These are phyloP conservation scores for Arabis alpina DNA, from an alignment of 345 rosid genomes.

Conservation along the genomic window DNA sequence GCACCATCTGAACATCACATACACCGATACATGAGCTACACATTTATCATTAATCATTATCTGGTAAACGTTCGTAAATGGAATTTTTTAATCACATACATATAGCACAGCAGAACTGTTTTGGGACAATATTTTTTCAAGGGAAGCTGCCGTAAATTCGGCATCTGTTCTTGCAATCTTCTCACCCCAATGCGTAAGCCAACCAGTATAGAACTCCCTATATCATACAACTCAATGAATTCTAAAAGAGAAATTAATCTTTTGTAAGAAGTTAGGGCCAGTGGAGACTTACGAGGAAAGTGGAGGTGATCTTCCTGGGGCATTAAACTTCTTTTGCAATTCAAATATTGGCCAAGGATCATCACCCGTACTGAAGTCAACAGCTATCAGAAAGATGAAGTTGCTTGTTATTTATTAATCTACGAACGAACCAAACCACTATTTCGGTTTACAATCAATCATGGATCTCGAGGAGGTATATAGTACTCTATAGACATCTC, in stretches of 20 bases:
- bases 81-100: conserved; percentile 51
- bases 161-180: conserved; percentile 70
- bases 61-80: background rate
- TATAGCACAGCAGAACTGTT: conserved; percentile 96
- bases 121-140: conserved; percentile 71
- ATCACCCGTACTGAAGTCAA: conserved; percentile 83
- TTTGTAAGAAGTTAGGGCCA: background rate
- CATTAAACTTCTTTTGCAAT: conserved; percentile 84
- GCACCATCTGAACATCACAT: conserved; percentile 77
- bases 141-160: conserved; percentile 65
- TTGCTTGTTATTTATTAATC: conserved; percentile 10
- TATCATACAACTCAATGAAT: conserved; percentile 24
- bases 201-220: conserved; percentile 97
- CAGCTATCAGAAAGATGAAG: conserved; percentile 57
- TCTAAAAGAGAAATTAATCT: background rate
- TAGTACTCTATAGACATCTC: conserved; percentile 2
- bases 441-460: conserved; percentile 2
- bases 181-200: conserved; percentile 99
- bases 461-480: conserved; percentile 19
- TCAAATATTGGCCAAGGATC: conserved; percentile 87
- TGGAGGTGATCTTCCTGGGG: conserved; percentile 94
- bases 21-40: conserved; percentile 2
- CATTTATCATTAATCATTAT: background rate
- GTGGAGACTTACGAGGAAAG: conserved; percentile 72
- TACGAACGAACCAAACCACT: background rate